Evolutionary conservation across 805 yeast genomes (phyloP).

Genomic region (Metschnikowia aberdeeniae): DNA sequence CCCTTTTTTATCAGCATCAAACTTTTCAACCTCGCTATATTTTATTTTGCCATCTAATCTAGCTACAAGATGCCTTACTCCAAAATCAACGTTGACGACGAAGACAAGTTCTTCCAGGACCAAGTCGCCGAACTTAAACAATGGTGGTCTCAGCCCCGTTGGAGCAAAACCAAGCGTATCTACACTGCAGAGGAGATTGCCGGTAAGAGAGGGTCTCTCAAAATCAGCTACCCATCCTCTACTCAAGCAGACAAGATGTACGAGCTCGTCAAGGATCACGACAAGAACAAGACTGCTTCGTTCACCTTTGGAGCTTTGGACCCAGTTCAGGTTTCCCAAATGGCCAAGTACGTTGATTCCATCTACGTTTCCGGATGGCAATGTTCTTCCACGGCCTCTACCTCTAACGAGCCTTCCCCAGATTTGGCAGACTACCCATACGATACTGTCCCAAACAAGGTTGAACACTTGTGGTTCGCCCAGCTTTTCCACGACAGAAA

Average conservation of each 20-base stretch:
- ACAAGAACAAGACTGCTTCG: conserved; percentile 65
- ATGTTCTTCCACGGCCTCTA: conserved; percentile 95
- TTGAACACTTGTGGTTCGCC: conserved; percentile 93
- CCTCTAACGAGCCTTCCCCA: conserved; percentile 96
- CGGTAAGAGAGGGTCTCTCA: conserved; percentile 76
- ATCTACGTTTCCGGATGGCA: conserved; percentile 98
- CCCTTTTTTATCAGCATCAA: not conserved
- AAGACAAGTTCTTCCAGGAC: conserved; percentile 58
- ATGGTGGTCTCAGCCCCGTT: conserved; percentile 96
- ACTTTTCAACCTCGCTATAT: not conserved
- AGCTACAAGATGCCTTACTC: conserved; percentile 46
- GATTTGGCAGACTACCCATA: conserved; percentile 98
- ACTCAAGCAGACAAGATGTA: conserved; percentile 79
- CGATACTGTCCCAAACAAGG: conserved; percentile 98
- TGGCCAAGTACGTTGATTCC: conserved; percentile 93
- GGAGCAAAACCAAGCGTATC: conserved; percentile 82
- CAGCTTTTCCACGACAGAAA: conserved; percentile 96
- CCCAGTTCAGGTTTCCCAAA: conserved; percentile 92
- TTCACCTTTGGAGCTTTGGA: conserved; percentile 95
- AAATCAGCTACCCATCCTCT: conserved; percentile 71
- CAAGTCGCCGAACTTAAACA: conserved; percentile 70
- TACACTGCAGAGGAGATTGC: conserved; percentile 89
- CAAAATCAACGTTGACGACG: conserved; percentile 53
- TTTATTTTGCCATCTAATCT: not conserved
- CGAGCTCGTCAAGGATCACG: conserved; percentile 67